These are phyloP conservation scores for Haematococcus sp. DNA, from an alignment of 139 green algal genomes.

Conservation along the genomic window DNA sequence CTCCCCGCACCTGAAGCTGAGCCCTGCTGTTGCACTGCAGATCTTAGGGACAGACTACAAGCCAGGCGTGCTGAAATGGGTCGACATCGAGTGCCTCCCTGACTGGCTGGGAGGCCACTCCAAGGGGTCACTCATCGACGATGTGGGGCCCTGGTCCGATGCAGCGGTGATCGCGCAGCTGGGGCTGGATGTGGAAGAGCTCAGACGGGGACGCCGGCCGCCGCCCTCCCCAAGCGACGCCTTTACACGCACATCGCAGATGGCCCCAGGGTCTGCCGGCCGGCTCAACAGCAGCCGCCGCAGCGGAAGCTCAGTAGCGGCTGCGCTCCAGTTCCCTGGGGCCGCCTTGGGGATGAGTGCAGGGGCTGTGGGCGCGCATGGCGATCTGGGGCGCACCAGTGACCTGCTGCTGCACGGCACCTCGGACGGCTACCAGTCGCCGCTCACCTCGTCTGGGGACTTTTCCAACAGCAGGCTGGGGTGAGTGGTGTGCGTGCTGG, in stretches of 20 bases:
- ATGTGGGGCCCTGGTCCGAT: conserved; percentile 82
- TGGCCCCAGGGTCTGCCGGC: no score
- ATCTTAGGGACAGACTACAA: conserved; percentile 71
- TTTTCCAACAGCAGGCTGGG: background rate
- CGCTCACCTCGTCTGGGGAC: background rate
- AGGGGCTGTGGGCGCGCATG: background rate
- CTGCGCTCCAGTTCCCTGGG: background rate
- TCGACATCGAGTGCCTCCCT: conserved; percentile 74
- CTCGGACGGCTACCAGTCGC: conserved; percentile 9
- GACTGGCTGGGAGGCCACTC: conserved; percentile 73
- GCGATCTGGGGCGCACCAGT: background rate
- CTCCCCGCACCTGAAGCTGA: no score
- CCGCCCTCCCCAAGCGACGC: no score
- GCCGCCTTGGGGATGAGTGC: background rate
- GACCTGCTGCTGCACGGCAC: no score
- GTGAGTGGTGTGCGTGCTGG: no score
- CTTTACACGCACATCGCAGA: background rate
- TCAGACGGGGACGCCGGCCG: conserved; percentile 2
- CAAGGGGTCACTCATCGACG: conserved; percentile 63
- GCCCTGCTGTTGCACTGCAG: no score
- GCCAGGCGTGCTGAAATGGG: conserved; percentile 64
- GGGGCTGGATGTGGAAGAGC: conserved; percentile 23
- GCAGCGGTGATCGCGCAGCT: conserved; percentile 27
- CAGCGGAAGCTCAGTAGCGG: background rate
- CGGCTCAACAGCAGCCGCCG: conserved; percentile 2